Percentiles rank a stretch among this genome's conserved stretches.
phyloP scores from a whole-genome alignment of 768 basidiomycete species.

The Podaxis sp. region DNA sequence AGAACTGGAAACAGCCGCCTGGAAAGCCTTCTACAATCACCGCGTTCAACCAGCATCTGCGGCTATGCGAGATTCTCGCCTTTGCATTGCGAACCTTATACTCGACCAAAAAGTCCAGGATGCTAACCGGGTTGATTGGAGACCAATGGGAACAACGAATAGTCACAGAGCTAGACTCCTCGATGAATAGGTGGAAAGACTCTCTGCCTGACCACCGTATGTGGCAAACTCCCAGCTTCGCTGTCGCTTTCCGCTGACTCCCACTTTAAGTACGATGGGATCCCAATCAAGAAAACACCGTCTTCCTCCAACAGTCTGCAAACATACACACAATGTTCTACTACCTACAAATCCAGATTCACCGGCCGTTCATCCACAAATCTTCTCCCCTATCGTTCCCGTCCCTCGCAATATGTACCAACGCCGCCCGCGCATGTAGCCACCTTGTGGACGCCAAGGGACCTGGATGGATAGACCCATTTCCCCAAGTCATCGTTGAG shows the following conservation, averaged over 20 bases:
- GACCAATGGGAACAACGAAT: conserved; percentile 55
- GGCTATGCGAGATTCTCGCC: conserved; percentile 61
- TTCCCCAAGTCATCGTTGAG: conserved; percentile 33
- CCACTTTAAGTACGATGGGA: conserved; percentile 36
- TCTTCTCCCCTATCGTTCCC: conserved; percentile 44
- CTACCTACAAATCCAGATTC: conserved; percentile 62
- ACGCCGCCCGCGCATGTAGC: conserved; percentile 71
- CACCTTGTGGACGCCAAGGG: conserved; percentile 63
- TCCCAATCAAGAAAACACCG: conserved; percentile 29
- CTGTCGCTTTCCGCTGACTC: not conserved
- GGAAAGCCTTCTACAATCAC: conserved; percentile 55
- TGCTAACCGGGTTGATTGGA: conserved; percentile 41
- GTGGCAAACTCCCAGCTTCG: conserved; percentile 16
- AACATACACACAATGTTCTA: conserved; percentile 43
- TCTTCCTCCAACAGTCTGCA: conserved; percentile 54
- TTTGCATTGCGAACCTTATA: conserved; percentile 62
- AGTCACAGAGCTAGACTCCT: conserved; percentile 62
- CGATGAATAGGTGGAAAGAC: conserved; percentile 62
- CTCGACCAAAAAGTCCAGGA: conserved; percentile 42
- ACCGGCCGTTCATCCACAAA: conserved; percentile 65
- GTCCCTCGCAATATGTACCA: conserved; percentile 66
- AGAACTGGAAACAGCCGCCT: conserved; percentile 61
- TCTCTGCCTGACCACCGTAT: conserved; percentile 56
- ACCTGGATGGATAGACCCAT: conserved; percentile 29
- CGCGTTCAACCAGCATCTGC: conserved; percentile 52